These are phyloP conservation scores for Sporothrix sp. DNA, from an alignment of 2,329 filamentous ascomycete species.

Conservation along the genomic window DNA sequence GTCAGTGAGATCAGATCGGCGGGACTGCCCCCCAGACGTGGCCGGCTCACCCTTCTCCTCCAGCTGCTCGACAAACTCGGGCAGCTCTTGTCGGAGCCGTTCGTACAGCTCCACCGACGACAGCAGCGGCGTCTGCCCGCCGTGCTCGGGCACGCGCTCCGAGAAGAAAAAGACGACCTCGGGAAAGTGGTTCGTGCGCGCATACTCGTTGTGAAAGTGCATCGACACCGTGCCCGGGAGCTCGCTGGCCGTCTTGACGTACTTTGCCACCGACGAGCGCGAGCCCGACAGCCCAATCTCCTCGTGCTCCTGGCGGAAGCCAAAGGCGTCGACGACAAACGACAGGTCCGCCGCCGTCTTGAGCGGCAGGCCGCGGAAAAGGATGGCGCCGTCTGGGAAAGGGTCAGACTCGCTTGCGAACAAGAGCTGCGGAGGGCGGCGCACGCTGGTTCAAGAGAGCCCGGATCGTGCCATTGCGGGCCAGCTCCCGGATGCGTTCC, in stretches of 20 bases:
- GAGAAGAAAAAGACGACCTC: slow-evolving; percentile 23
- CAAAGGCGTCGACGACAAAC: slow-evolving; percentile 22
- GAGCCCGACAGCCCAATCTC: slow-evolving; percentile 19
- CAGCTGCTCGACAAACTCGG: slow-evolving; percentile 19
- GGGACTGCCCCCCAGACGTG: too few relatives aligned
- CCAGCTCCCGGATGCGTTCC: not conserved
- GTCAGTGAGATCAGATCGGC: too few relatives aligned
- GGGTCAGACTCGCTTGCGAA: too few relatives aligned
- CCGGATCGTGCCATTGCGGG: not conserved
- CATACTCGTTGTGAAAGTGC: slow-evolving; percentile 23
- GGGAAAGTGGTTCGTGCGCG: slow-evolving; percentile 21
- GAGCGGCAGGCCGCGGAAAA: slow-evolving; percentile 20
- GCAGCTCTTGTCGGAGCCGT: slow-evolving; percentile 16
- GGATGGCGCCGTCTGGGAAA: slow-evolving; percentile 18
- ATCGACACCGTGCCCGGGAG: slow-evolving; percentile 21
- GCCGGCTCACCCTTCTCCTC: slow-evolving; percentile 18
- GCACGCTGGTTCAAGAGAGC: not conserved
- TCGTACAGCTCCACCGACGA: slow-evolving; percentile 20
- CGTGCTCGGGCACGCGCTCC: slow-evolving; percentile 19
- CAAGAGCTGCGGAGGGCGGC: not conserved
- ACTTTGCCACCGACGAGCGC: slow-evolving; percentile 8
- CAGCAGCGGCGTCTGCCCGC: slow-evolving; percentile 21
- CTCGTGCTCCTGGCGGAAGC: slow-evolving; percentile 11
- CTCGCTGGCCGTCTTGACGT: slow-evolving; percentile 20
- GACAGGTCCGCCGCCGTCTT: slow-evolving; percentile 19